Evolutionary conservation across 306 rosid species (phyloP), one percentile per base, ranked within the genome.

Genomic region (Ceratonia siliqua): DNA sequence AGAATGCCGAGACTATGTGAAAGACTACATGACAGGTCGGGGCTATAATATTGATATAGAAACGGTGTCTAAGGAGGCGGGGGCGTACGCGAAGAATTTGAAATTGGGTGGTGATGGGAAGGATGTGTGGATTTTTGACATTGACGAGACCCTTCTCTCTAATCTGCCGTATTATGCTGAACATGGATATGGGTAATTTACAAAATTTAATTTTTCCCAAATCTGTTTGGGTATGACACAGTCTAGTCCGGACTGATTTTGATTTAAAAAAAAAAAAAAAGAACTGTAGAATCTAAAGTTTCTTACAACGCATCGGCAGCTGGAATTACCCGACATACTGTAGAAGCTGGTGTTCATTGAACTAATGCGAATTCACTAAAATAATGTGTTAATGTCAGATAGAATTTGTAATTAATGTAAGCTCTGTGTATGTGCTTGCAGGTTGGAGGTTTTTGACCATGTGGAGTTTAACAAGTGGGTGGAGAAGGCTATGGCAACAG

Each of bases 121-220:
- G 21, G 93, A 91, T 56, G 94, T 73, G 13, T 94, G 97, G 98
- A 32, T 94, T 74, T 94, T 94, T 21, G 98, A 94, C 70, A 74
- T 94, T 39, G 98, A 94, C 28, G 98, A 92, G 75, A 94, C 98
- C 2, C 62, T 91, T 12, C 91, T 92, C 70, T 94, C 98, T 3
- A 90, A 94, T 86, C 84, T 94, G 32, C 98, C 97, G 2, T 94
- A 94, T 78, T 94, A 94, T 68, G 77, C 87, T 0, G 88, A 77
- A 7, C 96, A 87, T 72, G 90, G 89, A 69, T 91, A 80, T 53
- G 98, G 98, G 97, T 93, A 86, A 49, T 77, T 41, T 69, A 63
- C 33, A 2, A 4, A 12, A 8, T 38, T 72, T 56, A 22, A 30
- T 68, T 15, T 6, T 21, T 21, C 21, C 13, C 20, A 8, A 2